Base-by-base conservation (phyloP, 1,284 basidiomycete genomes). In the Trametes polyzona region DNA sequence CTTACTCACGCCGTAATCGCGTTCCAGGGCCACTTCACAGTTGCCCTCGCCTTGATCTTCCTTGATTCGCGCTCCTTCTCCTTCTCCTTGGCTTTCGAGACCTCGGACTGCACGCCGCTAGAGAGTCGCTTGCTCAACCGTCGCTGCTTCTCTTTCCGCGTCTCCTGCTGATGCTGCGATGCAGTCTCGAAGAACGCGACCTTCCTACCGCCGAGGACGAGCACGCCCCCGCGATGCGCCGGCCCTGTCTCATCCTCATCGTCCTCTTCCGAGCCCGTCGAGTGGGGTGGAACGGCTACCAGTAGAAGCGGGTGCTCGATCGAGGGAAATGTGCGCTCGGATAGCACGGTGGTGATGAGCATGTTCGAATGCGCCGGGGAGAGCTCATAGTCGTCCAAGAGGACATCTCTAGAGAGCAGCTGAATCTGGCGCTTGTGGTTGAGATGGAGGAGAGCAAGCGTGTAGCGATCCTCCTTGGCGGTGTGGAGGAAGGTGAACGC, bases 11-110 rank as follows among this genome's bases (percentile, higher is more conserved):
- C 80, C 61, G 81, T 77, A 27, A 91, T 76, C 56, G 83, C 80
- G 59, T 78, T 81, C 85, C 87, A 91, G 12, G 88, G 88, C 90
- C 90, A 92, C 17, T 82, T 79, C 10, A 90, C 77, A 21, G 67
- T 67, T 0, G 80, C 80, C 37, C 73, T 78, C 1, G 83, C 71
- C 61, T 82, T 88, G 58, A 79, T 75, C 64, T 77, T 81, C 71
- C 74, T 80, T 39, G 70, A 73, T 58, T 84, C 83, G 47, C 79
- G 71, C 52, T 82, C 82, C 54, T 74, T 76, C 62, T 85, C 83
- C 65, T 86, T 88, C 65, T 81, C 75, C 58, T 72, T 78, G 1
- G 80, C 82, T 58, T 76, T 77, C 16, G 70, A 68, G 7, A 61
- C 72, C 53, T 79, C 78, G 21, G 70, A 69, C 10, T 66, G 58